phyloP scores from a whole-genome alignment of 2,329 filamentous ascomycete genomes.

The Fusarium avenaceum region DNA sequence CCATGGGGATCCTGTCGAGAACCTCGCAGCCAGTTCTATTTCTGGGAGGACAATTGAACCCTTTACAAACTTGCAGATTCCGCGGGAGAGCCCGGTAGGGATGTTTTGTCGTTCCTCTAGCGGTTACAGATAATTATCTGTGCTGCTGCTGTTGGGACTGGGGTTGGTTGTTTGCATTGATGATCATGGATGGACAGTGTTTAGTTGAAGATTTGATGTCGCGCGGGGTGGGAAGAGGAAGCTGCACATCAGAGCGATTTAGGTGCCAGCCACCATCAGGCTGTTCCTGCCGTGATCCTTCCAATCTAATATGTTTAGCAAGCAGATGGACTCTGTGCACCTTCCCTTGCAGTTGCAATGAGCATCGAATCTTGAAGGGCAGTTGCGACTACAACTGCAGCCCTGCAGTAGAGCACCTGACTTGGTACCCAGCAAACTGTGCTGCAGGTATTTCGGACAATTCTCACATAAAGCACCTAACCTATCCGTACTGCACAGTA shows the following conservation, averaged over 20 bases:
- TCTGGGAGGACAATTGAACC: slow-evolving; percentile 24
- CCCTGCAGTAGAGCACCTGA: slow-evolving; percentile 6
- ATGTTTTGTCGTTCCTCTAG: slow-evolving; percentile 19
- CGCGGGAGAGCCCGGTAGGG: slow-evolving; percentile 15
- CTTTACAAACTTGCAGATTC: slow-evolving; percentile 12
- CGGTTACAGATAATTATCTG: slow-evolving; percentile 13
- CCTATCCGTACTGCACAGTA: neutral
- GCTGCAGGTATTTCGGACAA: neutral
- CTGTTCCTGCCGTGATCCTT: slow-evolving; percentile 24
- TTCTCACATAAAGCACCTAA: slow-evolving; percentile 4
- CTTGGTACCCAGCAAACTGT: neutral
- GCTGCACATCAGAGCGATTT: slow-evolving; percentile 14
- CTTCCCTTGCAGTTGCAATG: neutral
- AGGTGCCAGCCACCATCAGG: slow-evolving; percentile 33
- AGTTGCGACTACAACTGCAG: slow-evolving; percentile 6
- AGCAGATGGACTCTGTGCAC: slow-evolving; percentile 4
- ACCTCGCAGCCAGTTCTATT: slow-evolving; percentile 35
- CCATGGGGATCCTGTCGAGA: slow-evolving; percentile 32
- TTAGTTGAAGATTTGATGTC: slow-evolving; percentile 22
- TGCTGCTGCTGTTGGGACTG: slow-evolving; percentile 10
- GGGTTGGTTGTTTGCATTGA: slow-evolving; percentile 7
- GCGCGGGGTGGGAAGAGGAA: slow-evolving; percentile 23
- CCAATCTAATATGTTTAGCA: slow-evolving; percentile 30
- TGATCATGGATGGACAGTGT: slow-evolving; percentile 26
- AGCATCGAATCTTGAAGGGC: slow-evolving; percentile 3